These are phyloP conservation scores for Crithidia bombi DNA, from an alignment of 208 protist genomes.

Conservation along the genomic window DNA sequence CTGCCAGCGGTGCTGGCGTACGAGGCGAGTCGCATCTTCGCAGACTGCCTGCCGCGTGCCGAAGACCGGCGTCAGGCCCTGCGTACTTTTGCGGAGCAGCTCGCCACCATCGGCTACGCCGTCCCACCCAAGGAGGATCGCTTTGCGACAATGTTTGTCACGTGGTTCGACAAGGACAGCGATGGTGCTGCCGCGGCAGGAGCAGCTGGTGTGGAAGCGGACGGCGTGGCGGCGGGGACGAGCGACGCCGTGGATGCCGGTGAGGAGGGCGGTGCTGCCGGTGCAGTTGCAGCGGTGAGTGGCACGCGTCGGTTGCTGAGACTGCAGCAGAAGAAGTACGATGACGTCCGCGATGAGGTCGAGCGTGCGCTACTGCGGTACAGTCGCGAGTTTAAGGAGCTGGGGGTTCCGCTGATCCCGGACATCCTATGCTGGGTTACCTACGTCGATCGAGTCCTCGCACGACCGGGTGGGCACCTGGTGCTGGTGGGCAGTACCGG, in stretches of 20 bases:
- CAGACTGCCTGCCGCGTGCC: conserved; percentile 89
- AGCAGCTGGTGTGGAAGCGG: background rate
- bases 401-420: conserved; percentile 93
- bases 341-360: conserved; percentile 74
- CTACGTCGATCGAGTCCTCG: conserved; percentile 91
- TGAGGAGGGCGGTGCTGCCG: background rate
- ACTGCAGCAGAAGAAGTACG: conserved; percentile 79
- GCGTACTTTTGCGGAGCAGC: conserved; percentile 80
- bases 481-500: conserved; percentile 94
- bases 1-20: conserved; percentile 93
- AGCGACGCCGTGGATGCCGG: background rate
- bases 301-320: conserved; percentile 18
- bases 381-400: conserved; percentile 94
- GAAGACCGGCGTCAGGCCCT: conserved; percentile 77
- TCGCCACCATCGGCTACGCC: conserved; percentile 86
- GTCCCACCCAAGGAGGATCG: conserved; percentile 70
- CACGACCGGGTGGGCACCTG: conserved; percentile 83
- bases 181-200: background rate
- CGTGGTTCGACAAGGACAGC: conserved; percentile 73
- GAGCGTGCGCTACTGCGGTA: conserved; percentile 91
- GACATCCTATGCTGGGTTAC: conserved; percentile 92
- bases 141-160: conserved; percentile 85
- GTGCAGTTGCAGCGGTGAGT: background rate
- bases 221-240: conserved; percentile 7
- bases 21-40: conserved; percentile 94